Evolutionary conservation across 177 flowering plant genomes (phyloP).

Genomic region (Vitis hybrid): DNA sequence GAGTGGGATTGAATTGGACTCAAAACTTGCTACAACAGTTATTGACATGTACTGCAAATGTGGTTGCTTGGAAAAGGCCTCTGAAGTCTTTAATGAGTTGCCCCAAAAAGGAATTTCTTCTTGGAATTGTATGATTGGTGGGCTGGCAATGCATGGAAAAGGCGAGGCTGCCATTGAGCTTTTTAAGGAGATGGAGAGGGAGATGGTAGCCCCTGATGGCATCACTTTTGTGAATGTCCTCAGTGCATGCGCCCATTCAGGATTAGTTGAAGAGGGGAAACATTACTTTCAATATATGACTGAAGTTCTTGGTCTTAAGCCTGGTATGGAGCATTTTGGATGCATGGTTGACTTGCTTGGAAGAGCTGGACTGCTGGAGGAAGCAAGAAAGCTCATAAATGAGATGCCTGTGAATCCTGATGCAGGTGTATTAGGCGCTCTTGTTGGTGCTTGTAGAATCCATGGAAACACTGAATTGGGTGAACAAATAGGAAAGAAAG

Average conservation of each 20-base stretch:
- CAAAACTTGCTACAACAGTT: slow-evolving; percentile 45
- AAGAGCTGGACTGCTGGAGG: slow-evolving; percentile 53
- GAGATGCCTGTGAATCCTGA: slow-evolving; percentile 67
- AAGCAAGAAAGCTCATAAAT: slow-evolving; percentile 48
- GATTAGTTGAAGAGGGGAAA: slow-evolving; percentile 46
- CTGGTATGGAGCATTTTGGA: slow-evolving; percentile 63
- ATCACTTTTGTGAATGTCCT: slow-evolving; percentile 64
- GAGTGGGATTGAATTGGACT: slow-evolving; percentile 30
- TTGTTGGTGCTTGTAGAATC: slow-evolving; percentile 60
- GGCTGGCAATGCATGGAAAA: slow-evolving; percentile 62
- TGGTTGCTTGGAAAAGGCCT: slow-evolving; percentile 51
- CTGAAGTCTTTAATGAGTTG: slow-evolving; percentile 44
- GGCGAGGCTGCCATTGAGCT: slow-evolving; percentile 42
- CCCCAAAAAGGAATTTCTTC: slow-evolving; percentile 51
- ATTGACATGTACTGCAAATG: slow-evolving; percentile 79
- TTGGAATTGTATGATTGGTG: slow-evolving; percentile 69
- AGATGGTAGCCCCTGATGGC: slow-evolving; percentile 46
- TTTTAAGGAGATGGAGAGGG: slow-evolving; percentile 43
- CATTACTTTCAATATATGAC: slow-evolving; percentile 43
- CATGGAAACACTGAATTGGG: slow-evolving; percentile 64
- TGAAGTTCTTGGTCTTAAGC: slow-evolving; percentile 32
- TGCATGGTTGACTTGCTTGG: slow-evolving; percentile 72
- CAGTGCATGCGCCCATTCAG: slow-evolving; percentile 72
- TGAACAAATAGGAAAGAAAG: slow-evolving; percentile 44
- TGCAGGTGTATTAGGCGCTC: slow-evolving; percentile 74